These are phyloP conservation scores for Corinectria fuckeliana DNA, from an alignment of 2,329 filamentous ascomycete species.

Conservation along the genomic window DNA sequence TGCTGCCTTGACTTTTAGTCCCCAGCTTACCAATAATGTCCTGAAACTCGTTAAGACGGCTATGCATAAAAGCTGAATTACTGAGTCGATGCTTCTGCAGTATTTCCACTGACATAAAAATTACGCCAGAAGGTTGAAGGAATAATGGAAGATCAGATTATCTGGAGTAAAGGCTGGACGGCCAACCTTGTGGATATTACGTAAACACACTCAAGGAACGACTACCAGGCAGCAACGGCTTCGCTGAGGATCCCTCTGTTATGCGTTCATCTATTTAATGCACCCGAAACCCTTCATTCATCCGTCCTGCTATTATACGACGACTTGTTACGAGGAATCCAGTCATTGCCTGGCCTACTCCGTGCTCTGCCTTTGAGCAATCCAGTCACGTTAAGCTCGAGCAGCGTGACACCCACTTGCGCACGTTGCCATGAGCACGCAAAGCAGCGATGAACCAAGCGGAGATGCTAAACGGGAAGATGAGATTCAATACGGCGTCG, in stretches of 20 bases:
- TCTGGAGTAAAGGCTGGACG: background rate
- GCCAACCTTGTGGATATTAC: background rate
- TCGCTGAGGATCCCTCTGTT: background rate
- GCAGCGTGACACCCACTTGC: background rate
- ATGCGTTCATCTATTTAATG: background rate
- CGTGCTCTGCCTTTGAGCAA: background rate
- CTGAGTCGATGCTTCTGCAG: too few species aligned
- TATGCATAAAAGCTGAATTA: too few species aligned
- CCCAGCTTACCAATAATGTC: too few species aligned
- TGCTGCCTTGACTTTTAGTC: too few species aligned
- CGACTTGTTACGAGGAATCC: too few species aligned
- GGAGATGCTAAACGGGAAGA: constrained; percentile 57
- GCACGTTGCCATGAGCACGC: constrained; percentile 17
- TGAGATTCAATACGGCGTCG: constrained; percentile 55
- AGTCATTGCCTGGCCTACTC: too few species aligned
- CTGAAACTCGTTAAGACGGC: too few species aligned
- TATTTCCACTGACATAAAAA: too few species aligned
- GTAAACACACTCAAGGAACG: background rate
- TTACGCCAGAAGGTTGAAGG: too few species aligned
- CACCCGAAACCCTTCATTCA: background rate
- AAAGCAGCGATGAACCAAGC: constrained; percentile 17
- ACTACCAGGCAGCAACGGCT: background rate
- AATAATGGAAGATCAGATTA: background rate
- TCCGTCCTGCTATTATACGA: background rate
- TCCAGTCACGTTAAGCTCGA: background rate